phyloP scores from a whole-genome alignment of 208 protist genomes.

The Trypanosoma conorhini region DNA sequence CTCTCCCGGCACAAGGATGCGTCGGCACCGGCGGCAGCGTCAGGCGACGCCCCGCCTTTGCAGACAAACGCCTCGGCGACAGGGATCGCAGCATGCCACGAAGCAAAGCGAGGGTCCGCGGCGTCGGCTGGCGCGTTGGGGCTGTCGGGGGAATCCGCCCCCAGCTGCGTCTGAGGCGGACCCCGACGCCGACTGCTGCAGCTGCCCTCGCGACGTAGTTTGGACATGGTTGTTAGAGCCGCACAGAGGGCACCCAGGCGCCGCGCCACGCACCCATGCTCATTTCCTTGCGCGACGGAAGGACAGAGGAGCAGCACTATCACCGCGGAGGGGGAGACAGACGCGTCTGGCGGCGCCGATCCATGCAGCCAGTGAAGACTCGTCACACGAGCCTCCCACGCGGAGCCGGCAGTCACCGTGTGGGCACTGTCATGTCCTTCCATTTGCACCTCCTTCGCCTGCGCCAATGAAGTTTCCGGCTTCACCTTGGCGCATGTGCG shows the following conservation, averaged over 20 bases:
- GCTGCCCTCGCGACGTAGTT: neutral
- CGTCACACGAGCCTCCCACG: neutral
- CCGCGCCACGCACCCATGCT: constrained; percentile 14
- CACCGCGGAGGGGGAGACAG: neutral
- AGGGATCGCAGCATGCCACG: constrained; percentile 18
- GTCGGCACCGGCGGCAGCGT: neutral
- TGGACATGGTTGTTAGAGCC: constrained; percentile 7
- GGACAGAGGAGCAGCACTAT: constrained; percentile 30
- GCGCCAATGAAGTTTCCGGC: neutral
- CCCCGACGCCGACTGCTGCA: neutral
- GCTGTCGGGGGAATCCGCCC: neutral
- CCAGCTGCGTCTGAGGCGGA: neutral
- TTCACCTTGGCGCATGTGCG: neutral
- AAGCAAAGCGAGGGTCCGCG: constrained; percentile 4
- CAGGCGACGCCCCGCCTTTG: neutral
- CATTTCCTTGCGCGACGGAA: constrained; percentile 21
- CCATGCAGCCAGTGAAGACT: constrained; percentile 25
- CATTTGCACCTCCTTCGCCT: neutral
- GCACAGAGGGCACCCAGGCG: constrained; percentile 24
- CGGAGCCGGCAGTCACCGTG: neutral
- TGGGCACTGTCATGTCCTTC: neutral
- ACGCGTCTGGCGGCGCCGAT: constrained; percentile 1
- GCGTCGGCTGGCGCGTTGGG: neutral
- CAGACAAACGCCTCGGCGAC: constrained; percentile 3
- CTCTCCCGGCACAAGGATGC: neutral